Evolutionary conservation across 441 rosid species (phyloP).

Genomic region (Lepidium campestre): DNA sequence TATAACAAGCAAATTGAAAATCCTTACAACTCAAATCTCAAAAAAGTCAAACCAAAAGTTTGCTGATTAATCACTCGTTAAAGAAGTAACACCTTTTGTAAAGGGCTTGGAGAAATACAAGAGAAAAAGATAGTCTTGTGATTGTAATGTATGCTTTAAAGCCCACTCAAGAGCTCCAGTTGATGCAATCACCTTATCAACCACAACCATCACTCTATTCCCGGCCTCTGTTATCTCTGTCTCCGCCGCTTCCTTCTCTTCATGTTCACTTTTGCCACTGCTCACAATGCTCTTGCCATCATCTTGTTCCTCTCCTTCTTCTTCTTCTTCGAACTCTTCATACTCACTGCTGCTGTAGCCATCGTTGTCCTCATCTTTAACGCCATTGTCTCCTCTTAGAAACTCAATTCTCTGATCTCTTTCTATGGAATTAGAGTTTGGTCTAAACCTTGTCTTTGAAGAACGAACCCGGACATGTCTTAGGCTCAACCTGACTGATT

Average conservation of each 20-base stretch:
- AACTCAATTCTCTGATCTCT: slow-evolving; percentile 46
- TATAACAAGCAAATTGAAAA: neutral
- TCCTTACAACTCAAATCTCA: neutral
- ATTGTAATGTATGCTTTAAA: slow-evolving; percentile 59
- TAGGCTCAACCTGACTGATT: slow-evolving; percentile 43
- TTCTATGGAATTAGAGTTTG: slow-evolving; percentile 19
- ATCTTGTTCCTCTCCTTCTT: slow-evolving; percentile 1
- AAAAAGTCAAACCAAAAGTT: neutral
- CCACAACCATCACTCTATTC: slow-evolving; percentile 81
- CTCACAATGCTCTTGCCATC: slow-evolving; percentile 16
- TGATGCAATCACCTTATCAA: slow-evolving; percentile 66
- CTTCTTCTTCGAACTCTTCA: slow-evolving; percentile 19
- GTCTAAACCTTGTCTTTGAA: slow-evolving; percentile 36
- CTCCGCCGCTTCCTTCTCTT: slow-evolving; percentile 3
- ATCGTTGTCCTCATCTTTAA: neutral
- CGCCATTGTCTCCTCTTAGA: slow-evolving; percentile 19
- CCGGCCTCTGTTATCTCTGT: slow-evolving; percentile 29
- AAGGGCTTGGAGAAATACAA: slow-evolving; percentile 44
- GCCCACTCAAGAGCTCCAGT: slow-evolving; percentile 86
- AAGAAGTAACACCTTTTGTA: slow-evolving; percentile 41
- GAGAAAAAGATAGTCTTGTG: slow-evolving; percentile 59
- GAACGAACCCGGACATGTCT: slow-evolving; percentile 49
- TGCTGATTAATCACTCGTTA: neutral
- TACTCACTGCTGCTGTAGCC: slow-evolving; percentile 7
- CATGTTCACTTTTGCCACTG: neutral